Conservation (phyloP, 371 early-diverging fungal species). For the Mortierella sp. region DNA sequence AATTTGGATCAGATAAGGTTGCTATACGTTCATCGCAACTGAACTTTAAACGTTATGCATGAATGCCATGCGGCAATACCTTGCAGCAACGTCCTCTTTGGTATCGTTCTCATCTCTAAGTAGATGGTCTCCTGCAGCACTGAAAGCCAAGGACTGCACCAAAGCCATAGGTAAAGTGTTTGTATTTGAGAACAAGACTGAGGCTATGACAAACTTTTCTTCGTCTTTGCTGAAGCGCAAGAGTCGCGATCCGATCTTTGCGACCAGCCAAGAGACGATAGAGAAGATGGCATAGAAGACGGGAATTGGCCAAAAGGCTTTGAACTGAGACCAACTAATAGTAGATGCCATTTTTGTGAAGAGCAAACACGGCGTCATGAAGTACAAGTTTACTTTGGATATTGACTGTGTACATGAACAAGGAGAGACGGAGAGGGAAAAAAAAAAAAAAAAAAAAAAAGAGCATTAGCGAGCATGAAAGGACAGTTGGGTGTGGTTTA, state of each 20-base stretch:
- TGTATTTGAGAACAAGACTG: slow-evolving; percentile 78
- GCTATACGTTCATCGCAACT: background rate
- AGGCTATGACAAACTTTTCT: slow-evolving; percentile 72
- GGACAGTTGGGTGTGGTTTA: background rate
- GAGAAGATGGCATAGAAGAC: slow-evolving; percentile 70
- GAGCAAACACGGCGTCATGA: slow-evolving; percentile 83
- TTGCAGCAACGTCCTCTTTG: slow-evolving; percentile 70
- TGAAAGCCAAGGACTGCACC: slow-evolving; percentile 77
- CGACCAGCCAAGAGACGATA: slow-evolving; percentile 61
- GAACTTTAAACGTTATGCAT: background rate
- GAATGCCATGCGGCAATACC: slow-evolving; percentile 52
- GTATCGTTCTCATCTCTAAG: slow-evolving; percentile 73
- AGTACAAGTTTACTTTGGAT: slow-evolving; percentile 76
- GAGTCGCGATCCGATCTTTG: slow-evolving; percentile 61
- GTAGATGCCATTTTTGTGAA: slow-evolving; percentile 78
- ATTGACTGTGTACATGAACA: slow-evolving; percentile 65
- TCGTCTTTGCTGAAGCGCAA: slow-evolving; percentile 62
- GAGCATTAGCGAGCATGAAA: background rate
- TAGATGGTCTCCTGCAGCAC: slow-evolving; percentile 70
- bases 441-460: background rate
- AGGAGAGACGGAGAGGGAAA: background rate
- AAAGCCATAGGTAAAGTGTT: slow-evolving; percentile 82
- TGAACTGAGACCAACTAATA: slow-evolving; percentile 68
- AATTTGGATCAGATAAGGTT: slow-evolving; percentile 8
- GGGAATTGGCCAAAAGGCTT: slow-evolving; percentile 81